phyloP scores from a whole-genome alignment of 2,329 filamentous ascomycete species.

The Cladosporium oxysporum region DNA sequence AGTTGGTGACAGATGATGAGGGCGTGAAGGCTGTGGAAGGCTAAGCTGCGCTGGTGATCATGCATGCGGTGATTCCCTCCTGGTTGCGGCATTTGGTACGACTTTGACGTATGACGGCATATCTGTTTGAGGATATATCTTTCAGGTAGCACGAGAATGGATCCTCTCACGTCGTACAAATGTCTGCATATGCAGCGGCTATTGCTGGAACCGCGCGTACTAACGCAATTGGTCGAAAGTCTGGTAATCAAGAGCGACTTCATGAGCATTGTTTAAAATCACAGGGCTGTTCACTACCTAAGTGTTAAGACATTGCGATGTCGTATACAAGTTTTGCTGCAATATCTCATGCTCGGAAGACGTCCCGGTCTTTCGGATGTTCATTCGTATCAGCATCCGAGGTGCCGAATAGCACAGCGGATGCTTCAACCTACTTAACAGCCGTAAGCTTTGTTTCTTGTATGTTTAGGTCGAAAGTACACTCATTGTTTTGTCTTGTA shows the following conservation, averaged over 20 bases:
- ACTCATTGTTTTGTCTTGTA: neutral
- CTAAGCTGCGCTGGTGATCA: constrained; percentile 15
- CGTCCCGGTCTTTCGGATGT: neutral
- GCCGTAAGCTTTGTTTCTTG: neutral
- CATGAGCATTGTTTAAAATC: too few relatives aligned
- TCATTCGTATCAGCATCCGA: neutral
- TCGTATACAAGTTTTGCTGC: neutral
- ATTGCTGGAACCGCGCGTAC: too few relatives aligned
- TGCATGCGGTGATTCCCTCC: neutral
- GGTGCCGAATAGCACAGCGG: neutral
- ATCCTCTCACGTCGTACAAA: too few relatives aligned
- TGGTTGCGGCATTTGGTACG: too few relatives aligned
- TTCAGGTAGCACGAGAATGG: too few relatives aligned
- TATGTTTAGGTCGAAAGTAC: neutral
- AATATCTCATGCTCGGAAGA: neutral
- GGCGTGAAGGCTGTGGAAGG: constrained; percentile 42
- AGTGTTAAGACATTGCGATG: neutral
- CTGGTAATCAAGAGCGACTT: too few relatives aligned
- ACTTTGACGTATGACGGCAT: too few relatives aligned
- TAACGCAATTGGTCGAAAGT: too few relatives aligned
- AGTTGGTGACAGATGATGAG: constrained; percentile 37
- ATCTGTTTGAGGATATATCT: too few relatives aligned
- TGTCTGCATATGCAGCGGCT: too few relatives aligned
- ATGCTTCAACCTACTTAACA: neutral
- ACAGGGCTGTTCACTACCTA: neutral